Evolutionary conservation across 1,284 basidiomycete species (phyloP), one percentile per base, ranked within the genome.

Genomic region (Austroboletus niveus): DNA sequence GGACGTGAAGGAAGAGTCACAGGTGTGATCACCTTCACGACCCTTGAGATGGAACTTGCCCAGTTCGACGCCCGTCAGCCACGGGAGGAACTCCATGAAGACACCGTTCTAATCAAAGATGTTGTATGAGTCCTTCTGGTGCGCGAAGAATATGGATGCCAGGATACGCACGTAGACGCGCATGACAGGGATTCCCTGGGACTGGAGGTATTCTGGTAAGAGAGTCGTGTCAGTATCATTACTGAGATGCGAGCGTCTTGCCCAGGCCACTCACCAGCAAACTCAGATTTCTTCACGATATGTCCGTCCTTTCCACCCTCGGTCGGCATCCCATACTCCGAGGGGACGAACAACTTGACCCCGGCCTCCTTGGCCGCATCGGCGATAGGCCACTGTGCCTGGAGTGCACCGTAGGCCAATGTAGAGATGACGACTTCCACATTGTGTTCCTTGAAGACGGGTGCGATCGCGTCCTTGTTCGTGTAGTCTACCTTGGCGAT

Each of bases 341-440:
- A 71, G 4, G 73, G 74, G 8, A 76, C 61, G 47, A 75, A 75
- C 41, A 72, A 45, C 49, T 68, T 64, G 20, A 74, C 72, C 10
- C 66, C 67, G 0, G 72, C 71, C 30, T 57, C 60, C 57, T 72
- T 73, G 40, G 72, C 69, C 11, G 72, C 73, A 10, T 66, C 59
- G 4, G 69, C 72, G 29, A 76, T 58, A 2, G 56, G 50, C n/a
- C 51, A 49, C 52, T 75, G 73, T 7, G 51, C 47, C 8, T 54
- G 48, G 24, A 74, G 54, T 7, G 57, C 69, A 14, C 52, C 44
- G 14, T 52, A 52, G 4, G 62, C 57, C 42, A 75, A 49, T 9
- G 70, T 60, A 34, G 73, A 75, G 42, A 72, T 46, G 45, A 73
- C 52, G 39, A 72, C 68, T 40, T 70, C 59, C 15, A 74, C 66